Evolutionary conservation across 495 filamentous ascomycete species (phyloP), one percentile per base, ranked within the genome.

Genomic region (Niebla homalea): DNA sequence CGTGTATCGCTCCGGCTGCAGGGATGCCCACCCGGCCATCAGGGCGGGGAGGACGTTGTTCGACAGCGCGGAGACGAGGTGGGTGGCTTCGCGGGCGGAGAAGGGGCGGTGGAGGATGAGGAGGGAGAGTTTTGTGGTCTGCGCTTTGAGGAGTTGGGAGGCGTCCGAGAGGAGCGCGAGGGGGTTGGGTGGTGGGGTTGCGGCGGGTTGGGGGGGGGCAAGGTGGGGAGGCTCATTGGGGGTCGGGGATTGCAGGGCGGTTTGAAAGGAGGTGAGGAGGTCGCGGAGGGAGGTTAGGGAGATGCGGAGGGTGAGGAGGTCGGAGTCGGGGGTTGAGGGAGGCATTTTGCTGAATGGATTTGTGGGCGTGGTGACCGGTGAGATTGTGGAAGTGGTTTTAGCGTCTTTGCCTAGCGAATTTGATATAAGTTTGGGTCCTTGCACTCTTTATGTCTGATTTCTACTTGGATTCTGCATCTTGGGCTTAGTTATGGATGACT

Each of bases 41-140:
- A 94, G 65, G 3, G 76, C 83, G 3, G 85, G 84, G 0, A 94
- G 70, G 6, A 81, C 77, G 10, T 76, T 76, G 19, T 76, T 72
- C 32, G 77, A 73, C 4, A 90, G 64, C 19, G 83, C 77, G 7
- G 74, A 73, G 6, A 94, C 67, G 14, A 89, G 76, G 12, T 68
- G 78, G 41, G 51, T 63, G 25, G 92, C 76, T 14, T 86, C 89
- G 0, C 83, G 77, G 4, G 83, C 78, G 0, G 88, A 88, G 63
- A 93, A 92, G 0, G 89, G 89, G 15, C 81, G 75, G 49, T 81
- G 92, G 57, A 93, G 84, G 2, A 89, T 75, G 2, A 95, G 75
- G 15, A 95, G 79, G 0, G 84, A 87, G 21, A 95, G 74, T 45
- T 92, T 93, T 29, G 89, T 95, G 5, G 80, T 76, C 57, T 94